Conservation (phyloP, 768 basidiomycete species). For the Chlorophyllum brunneum region DNA sequence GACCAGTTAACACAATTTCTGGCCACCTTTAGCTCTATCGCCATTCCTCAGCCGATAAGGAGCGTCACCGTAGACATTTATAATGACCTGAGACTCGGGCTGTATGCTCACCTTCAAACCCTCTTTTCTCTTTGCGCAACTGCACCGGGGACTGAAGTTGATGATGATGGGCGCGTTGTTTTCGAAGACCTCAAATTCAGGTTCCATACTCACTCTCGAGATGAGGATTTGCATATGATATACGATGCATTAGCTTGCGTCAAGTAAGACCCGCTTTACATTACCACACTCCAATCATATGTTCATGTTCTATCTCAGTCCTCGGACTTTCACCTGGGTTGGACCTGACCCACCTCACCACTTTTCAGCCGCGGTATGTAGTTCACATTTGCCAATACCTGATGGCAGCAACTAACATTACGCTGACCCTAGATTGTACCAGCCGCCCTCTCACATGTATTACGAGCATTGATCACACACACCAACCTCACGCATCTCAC, state of each 20-base stretch:
- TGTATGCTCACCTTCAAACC: constrained; percentile 9
- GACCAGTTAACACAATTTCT: constrained; percentile 6
- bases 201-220: constrained; percentile 23
- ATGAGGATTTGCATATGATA: constrained; percentile 20
- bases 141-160: constrained; percentile 15
- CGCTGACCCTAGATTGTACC: constrained; percentile 37
- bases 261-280: constrained; percentile 18
- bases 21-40: constrained; percentile 1
- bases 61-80: constrained; percentile 5
- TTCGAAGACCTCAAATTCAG: constrained; percentile 23
- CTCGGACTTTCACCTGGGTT: constrained; percentile 49
- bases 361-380: constrained; percentile 57
- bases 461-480: constrained; percentile 38
- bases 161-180: constrained; percentile 20
- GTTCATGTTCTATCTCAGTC: constrained; percentile 25
- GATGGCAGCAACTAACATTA: not conserved
- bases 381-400: not conserved
- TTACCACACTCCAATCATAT: not conserved
- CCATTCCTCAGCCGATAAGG: constrained; percentile 9
- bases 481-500: constrained; percentile 39
- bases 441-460: constrained; percentile 32
- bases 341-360: constrained; percentile 60
- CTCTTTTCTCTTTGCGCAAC: constrained; percentile 12
- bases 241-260: constrained; percentile 22
- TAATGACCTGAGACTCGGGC: constrained; percentile 6